Base-by-base conservation (phyloP, 495 filamentous ascomycete genomes). In the Poronia punctata region DNA sequence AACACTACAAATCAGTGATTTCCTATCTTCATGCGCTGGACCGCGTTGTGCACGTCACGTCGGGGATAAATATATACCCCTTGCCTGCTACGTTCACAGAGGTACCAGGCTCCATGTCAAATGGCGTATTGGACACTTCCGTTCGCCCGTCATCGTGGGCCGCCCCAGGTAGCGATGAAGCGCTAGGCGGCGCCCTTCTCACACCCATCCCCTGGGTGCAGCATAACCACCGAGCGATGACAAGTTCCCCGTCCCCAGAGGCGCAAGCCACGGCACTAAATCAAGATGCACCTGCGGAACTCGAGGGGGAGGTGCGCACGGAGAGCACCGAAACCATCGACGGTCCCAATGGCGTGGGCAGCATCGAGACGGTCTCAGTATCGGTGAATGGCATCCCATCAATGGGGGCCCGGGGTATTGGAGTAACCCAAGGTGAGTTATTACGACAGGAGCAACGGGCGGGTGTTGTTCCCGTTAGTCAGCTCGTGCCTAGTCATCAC, bases 171-270 rank as follows among this genome's bases (percentile, higher is more conserved):
- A 83, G 82, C 38, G 89, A 95, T 58, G 92, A 97, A 52, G 84
- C 79, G 12, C 67, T 98, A 5, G 90, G 92, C 26, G 92, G 92
- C 7, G 92, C 93, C 0, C 73, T 95, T 24, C 71, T 98, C 17
- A 96, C 92, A 0, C 90, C 90, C 0, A 98, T 98, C 31, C 85
- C 88, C 0, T 97, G 92, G 92, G 65, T 95, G 6, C 64, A 52
- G 12, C 41, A 48, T 14, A 57, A 46, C 24, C 50, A 53, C 9
- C 51, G 48, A 32, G 40, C 52, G 1, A 43, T 49, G 14, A 38
- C 46, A 14, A 16, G 21, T 7, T 7, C 43, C 20, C 10, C 36
- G 17, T 40, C 18, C 60, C 61, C 30, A 50, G 50, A 22, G 39
- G 44, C 19, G 26, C 30, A 18, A 35, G 45, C 15, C 51, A 53